Percentiles rank a stretch among this genome's conserved stretches.
These are phyloP conservation scores for Fusarium compactum DNA, from an alignment of 2,329 filamentous ascomycete genomes.

Conservation along the genomic window DNA sequence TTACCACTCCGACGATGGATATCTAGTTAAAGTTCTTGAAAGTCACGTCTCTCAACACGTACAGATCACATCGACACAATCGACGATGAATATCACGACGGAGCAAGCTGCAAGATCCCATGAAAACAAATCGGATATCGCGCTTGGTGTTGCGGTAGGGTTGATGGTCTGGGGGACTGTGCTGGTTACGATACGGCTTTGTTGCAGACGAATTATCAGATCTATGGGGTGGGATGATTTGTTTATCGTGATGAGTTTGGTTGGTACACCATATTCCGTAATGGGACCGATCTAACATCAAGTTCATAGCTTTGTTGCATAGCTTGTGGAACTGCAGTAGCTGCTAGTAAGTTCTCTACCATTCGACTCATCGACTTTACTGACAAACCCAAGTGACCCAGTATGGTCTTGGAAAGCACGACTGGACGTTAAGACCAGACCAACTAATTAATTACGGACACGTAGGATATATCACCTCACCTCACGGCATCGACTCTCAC, in stretches of 20 bases:
- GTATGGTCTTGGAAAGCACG: conserved; percentile 35
- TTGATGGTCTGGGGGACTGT: conserved; percentile 15
- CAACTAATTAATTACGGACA: conserved; percentile 2
- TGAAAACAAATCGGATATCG: background rate
- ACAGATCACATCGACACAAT: no score
- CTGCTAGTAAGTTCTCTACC: conserved; percentile 12
- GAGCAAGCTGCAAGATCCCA: background rate
- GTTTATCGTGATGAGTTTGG: conserved; percentile 9
- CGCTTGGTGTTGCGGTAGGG: background rate
- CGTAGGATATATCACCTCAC: fast-evolving
- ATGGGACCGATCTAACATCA: background rate
- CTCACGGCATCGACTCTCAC: fast-evolving
- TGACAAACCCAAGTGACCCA: conserved; percentile 36
- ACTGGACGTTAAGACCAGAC: conserved; percentile 2
- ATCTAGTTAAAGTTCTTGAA: no score
- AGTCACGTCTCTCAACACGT: no score
- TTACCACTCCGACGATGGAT: no score
- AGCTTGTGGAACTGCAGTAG: conserved; percentile 20
- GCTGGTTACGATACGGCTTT: conserved; percentile 27
- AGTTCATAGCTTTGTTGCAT: conserved; percentile 1
- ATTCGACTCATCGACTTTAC: fast-evolving
- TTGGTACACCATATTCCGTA: fast-evolving
- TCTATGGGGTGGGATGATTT: conserved; percentile 27
- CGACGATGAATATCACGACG: background rate
- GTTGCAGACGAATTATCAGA: conserved; percentile 18